Conservation (phyloP, 345 rosid species). For the Mallotus nudiflorus region DNA sequence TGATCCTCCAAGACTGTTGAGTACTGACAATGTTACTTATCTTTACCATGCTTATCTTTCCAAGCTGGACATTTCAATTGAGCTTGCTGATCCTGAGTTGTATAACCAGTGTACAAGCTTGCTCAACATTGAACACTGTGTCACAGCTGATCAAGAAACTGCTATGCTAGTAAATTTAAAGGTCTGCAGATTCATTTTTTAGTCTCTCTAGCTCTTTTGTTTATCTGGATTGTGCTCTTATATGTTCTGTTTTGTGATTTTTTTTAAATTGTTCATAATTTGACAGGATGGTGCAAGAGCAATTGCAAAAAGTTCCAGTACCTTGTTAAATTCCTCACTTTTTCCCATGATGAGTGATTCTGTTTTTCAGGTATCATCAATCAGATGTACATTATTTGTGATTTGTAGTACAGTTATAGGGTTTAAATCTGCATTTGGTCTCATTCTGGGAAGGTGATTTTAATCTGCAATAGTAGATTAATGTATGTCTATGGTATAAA, state of each 20-base stretch:
- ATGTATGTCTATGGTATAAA: neutral
- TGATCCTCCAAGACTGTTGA: conserved; percentile 40
- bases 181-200: conserved; percentile 38
- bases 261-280: conserved; percentile 5
- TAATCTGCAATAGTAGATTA: neutral
- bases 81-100: conserved; percentile 71
- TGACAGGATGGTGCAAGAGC: conserved; percentile 73
- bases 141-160: conserved; percentile 41
- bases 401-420: neutral
- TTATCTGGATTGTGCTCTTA: no score
- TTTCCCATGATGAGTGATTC: conserved; percentile 56
- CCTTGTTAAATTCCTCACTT: conserved; percentile 43
- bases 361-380: conserved; percentile 65
- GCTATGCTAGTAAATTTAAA: conserved; percentile 57
- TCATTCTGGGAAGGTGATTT: neutral
- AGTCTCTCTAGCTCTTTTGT: neutral
- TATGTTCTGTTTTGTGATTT: conserved; percentile 15
- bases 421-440: neutral
- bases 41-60: conserved; percentile 61
- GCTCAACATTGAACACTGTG: conserved; percentile 37
- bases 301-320: conserved; percentile 45
- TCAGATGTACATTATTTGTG: neutral
- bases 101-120: conserved; percentile 46
- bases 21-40: conserved; percentile 25
- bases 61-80: conserved; percentile 76